Percentiles rank a stretch among this genome's conserved stretches.
Evolutionary conservation across 257 asterid species (phyloP).

Genomic region (Henckelia pumila): DNA sequence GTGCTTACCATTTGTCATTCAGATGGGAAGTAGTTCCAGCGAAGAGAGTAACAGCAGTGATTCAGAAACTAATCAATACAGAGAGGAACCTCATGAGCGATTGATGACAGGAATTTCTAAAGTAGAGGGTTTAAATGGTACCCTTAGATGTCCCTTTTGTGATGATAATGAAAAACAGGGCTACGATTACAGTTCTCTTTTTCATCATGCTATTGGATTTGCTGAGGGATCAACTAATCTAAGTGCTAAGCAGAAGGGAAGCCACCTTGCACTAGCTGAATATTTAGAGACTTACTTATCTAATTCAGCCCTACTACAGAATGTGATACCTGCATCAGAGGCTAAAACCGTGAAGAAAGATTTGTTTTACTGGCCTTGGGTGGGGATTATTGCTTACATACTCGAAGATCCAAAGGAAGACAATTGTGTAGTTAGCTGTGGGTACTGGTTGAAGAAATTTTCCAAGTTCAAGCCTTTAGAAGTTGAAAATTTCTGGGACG

Average conservation of each 20-base stretch:
- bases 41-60: slow-evolving; percentile 81
- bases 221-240: slow-evolving; percentile 62
- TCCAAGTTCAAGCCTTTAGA: slow-evolving; percentile 48
- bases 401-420: slow-evolving; percentile 32
- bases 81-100: slow-evolving; percentile 66
- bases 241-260: slow-evolving; percentile 67
- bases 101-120: slow-evolving; percentile 58
- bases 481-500: slow-evolving; percentile 46
- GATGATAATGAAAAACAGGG: slow-evolving; percentile 94
- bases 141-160: slow-evolving; percentile 88
- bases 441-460: slow-evolving; percentile 46
- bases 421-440: slow-evolving; percentile 27
- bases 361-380: slow-evolving; percentile 84
- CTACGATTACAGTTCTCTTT: slow-evolving; percentile 74
- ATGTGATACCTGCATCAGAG: slow-evolving; percentile 32
- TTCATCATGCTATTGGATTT: slow-evolving; percentile 78
- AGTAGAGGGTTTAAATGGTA: slow-evolving; percentile 76
- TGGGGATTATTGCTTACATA: slow-evolving; percentile 60
- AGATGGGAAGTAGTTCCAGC: slow-evolving; percentile 77
- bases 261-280: slow-evolving; percentile 69
- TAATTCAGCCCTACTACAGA: slow-evolving; percentile 51
- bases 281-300: slow-evolving; percentile 56
- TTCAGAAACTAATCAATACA: slow-evolving; percentile 75
- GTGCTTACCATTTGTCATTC: slow-evolving; percentile 17
- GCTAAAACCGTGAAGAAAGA: slow-evolving; percentile 46